Percentiles rank a stretch among this genome's conserved stretches.
These are phyloP conservation scores for Epichloe bromicola DNA, from an alignment of 2,329 filamentous ascomycete genomes.

Conservation along the genomic window DNA sequence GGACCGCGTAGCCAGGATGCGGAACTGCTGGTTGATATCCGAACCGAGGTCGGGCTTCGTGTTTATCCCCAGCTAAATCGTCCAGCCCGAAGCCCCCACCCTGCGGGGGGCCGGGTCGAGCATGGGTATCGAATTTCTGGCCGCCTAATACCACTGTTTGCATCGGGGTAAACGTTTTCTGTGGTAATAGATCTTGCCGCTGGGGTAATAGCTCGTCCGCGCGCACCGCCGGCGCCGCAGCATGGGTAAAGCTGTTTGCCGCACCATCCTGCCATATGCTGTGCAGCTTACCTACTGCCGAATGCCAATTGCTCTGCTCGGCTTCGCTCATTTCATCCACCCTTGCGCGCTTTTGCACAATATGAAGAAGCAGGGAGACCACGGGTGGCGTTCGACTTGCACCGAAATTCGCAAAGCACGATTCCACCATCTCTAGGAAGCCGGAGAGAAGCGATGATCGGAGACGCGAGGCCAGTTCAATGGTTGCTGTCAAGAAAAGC, in stretches of 20 bases:
- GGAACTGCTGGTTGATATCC: neutral
- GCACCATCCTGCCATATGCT: conserved; percentile 2
- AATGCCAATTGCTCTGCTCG: conserved; percentile 20
- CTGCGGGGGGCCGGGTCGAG: neutral
- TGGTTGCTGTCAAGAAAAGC: conserved; percentile 24
- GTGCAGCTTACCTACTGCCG: conserved; percentile 15
- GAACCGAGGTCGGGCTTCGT: neutral
- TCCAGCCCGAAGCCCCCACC: neutral
- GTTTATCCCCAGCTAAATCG: neutral
- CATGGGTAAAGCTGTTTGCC: neutral
- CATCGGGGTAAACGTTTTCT: neutral
- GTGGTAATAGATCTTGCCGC: neutral
- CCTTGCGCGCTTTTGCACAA: conserved; percentile 20
- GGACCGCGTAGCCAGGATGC: neutral
- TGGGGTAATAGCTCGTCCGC: neutral
- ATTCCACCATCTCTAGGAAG: conserved; percentile 23
- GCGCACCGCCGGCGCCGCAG: neutral
- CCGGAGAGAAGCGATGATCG: conserved; percentile 23
- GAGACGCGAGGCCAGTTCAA: conserved; percentile 19
- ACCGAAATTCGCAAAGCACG: conserved; percentile 20
- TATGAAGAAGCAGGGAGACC: conserved; percentile 19
- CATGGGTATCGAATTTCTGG: neutral
- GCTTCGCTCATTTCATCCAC: conserved; percentile 17
- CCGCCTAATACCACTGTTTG: neutral
- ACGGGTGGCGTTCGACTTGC: conserved; percentile 21